These are phyloP conservation scores for Gossypium schwendimanii DNA, from an alignment of 441 rosid species.

Conservation along the genomic window DNA sequence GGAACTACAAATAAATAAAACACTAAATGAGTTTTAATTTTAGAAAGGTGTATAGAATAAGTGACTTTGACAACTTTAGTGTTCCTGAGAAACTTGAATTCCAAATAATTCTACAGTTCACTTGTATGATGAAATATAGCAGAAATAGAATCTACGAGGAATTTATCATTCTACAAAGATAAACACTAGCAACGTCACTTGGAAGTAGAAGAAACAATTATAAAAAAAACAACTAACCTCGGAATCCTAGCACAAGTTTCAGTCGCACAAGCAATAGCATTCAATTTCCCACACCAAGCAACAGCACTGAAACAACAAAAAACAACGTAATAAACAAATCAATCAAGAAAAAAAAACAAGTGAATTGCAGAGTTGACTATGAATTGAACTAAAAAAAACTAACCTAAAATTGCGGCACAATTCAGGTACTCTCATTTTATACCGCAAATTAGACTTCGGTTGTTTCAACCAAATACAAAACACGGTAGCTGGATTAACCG, in stretches of 20 bases:
- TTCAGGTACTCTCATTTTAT: slow-evolving; percentile 88
- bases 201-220: not conserved
- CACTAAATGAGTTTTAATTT: not conserved
- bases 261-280: slow-evolving; percentile 96
- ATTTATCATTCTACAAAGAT: not conserved
- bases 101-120: not conserved
- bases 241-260: slow-evolving; percentile 99
- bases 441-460: slow-evolving; percentile 63
- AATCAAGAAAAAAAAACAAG: not conserved
- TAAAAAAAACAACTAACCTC: slow-evolving; percentile 34
- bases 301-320: slow-evolving; percentile 57
- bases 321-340: not conserved
- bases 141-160: not conserved
- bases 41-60: not conserved
- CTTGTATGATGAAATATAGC: not conserved
- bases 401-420: slow-evolving; percentile 86
- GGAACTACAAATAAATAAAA: slow-evolving; percentile 44
- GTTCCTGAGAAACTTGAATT: not conserved
- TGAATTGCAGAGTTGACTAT: not conserved
- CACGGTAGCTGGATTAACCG: slow-evolving; percentile 71
- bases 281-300: slow-evolving; percentile 98
- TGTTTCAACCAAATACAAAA: slow-evolving; percentile 83
- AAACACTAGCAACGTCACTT: not conserved
- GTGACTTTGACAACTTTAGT: not conserved
- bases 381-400: slow-evolving; percentile 6